These are phyloP conservation scores for Ilex aquifolium DNA, from an alignment of 257 asterid species.

Conservation along the genomic window DNA sequence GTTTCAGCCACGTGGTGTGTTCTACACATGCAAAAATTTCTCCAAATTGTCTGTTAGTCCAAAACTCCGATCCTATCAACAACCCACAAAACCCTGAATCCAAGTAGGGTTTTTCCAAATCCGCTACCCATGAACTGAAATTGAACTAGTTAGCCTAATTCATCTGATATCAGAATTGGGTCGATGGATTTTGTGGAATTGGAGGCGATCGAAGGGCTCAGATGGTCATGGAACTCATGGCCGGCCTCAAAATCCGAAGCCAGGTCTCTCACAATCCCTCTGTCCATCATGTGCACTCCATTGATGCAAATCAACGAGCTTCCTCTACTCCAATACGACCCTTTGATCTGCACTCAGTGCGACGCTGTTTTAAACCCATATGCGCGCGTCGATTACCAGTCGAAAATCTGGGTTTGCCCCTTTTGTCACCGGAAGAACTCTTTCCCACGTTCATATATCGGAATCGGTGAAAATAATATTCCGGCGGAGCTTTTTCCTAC, in stretches of 20 bases:
- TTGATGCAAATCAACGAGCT: conserved; percentile 63
- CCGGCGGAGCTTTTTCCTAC: conserved; percentile 98
- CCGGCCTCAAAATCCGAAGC: conserved; percentile 67
- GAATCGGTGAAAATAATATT: conserved; percentile 60
- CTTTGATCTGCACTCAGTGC: conserved; percentile 63
- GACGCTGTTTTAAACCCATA: conserved; percentile 78
- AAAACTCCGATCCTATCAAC: background rate
- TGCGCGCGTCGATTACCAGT: conserved; percentile 73
- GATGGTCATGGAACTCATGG: conserved; percentile 99
- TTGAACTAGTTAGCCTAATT: background rate
- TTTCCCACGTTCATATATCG: conserved; percentile 60
- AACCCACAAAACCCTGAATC: background rate
- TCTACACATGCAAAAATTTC: background rate
- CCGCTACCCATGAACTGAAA: background rate
- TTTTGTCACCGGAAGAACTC: conserved; percentile 68
- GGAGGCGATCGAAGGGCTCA: conserved; percentile 92
- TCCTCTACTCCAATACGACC: conserved; percentile 76
- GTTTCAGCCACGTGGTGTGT: background rate
- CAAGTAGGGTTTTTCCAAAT: background rate
- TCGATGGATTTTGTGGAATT: conserved; percentile 86
- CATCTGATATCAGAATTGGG: background rate
- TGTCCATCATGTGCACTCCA: conserved; percentile 82
- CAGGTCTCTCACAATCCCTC: conserved; percentile 60
- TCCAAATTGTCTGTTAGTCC: background rate
- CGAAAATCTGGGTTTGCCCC: conserved; percentile 72